Conservation (phyloP, 192 early-diverging fungal species). For the Pilobolus umbonatus region DNA sequence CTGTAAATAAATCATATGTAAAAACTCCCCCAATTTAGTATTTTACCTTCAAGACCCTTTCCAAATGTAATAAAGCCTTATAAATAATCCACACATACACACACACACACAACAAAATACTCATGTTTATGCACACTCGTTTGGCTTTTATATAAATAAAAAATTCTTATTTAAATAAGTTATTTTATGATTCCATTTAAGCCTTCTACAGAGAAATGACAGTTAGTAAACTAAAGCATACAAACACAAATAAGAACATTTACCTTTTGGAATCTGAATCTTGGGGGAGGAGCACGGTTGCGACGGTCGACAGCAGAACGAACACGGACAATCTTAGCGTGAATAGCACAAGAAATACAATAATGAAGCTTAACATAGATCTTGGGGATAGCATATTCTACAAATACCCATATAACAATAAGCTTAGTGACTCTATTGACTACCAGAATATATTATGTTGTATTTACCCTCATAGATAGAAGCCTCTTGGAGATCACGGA, state of each 20-base stretch:
- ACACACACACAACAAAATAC: too few relatives aligned
- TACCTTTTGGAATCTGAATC: constrained; percentile 84
- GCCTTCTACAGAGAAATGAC: constrained; percentile 1
- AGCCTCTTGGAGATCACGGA: constrained; percentile 94
- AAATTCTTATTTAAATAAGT: too few relatives aligned
- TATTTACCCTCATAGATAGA: constrained; percentile 86
- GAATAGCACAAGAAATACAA: constrained; percentile 98
- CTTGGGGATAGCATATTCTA: constrained; percentile 93
- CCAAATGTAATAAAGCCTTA: too few relatives aligned
- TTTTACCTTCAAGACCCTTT: too few relatives aligned
- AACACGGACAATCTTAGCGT: constrained; percentile 91
- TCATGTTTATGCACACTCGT: too few relatives aligned
- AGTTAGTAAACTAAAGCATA: neutral
- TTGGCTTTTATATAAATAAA: too few relatives aligned
- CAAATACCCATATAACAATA: constrained; percentile 17
- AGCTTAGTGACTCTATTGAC: neutral
- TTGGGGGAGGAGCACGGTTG: constrained; percentile 90
- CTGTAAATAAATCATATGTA: too few relatives aligned
- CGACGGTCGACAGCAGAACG: constrained; percentile 85
- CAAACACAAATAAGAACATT: too few relatives aligned
- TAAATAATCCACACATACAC: too few relatives aligned
- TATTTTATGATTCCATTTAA: too few relatives aligned
- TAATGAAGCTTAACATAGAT: constrained; percentile 98
- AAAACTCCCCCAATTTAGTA: too few relatives aligned
- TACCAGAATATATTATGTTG: too few relatives aligned